Evolutionary conservation across 768 basidiomycete species (phyloP).

Genomic region (Pleurotus salmoneostramineus): DNA sequence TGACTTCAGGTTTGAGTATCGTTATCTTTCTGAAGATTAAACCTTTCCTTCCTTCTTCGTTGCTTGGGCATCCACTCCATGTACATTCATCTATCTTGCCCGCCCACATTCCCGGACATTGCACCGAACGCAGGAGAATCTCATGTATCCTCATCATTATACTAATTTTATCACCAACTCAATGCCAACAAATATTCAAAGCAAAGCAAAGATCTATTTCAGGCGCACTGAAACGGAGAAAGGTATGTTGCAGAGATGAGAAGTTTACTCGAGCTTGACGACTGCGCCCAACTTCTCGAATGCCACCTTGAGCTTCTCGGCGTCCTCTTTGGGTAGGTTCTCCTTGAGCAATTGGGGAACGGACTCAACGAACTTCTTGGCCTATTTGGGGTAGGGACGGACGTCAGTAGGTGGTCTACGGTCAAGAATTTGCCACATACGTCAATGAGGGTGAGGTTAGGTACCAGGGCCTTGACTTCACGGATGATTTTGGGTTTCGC

Average conservation of each 20-base stretch:
- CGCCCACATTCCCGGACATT: no score
- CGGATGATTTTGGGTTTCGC: constrained; percentile 96
- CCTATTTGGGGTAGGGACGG: constrained; percentile 43
- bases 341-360: constrained; percentile 92
- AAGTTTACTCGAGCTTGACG: constrained; percentile 69
- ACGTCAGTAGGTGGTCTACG: no score
- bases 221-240: background rate
- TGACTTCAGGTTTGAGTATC: constrained; percentile 96
- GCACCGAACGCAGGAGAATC: background rate
- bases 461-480: constrained; percentile 94
- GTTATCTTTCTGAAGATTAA: constrained; percentile 90
- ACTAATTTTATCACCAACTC: constrained; percentile 2
- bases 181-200: background rate
- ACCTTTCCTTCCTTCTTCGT: constrained; percentile 5
- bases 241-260: background rate
- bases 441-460: constrained; percentile 95
- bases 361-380: constrained; percentile 99
- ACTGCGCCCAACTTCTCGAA: constrained; percentile 88
- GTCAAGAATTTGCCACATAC: constrained; percentile 43
- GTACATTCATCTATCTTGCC: no score
- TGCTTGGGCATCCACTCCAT: no score
- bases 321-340: constrained; percentile 93
- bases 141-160: constrained; percentile 3
- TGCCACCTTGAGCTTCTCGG: constrained; percentile 92
- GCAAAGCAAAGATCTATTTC: background rate